Percentiles rank a stretch among this genome's conserved stretches.
Conservation (phyloP, 2,329 filamentous ascomycete species). For the Falciphora oryzae region DNA sequence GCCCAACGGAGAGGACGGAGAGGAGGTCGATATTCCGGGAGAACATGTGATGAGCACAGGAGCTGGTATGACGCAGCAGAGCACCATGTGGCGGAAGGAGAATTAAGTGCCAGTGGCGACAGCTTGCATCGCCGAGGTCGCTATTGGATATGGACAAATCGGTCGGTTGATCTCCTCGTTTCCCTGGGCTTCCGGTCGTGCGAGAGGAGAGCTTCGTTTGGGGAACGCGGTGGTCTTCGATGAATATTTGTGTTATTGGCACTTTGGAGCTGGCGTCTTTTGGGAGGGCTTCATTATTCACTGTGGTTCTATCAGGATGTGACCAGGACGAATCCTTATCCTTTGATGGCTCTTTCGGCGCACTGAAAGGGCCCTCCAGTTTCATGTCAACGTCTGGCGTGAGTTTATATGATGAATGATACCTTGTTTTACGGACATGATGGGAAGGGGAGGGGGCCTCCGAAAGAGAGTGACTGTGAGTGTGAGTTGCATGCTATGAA, state of each 20-base stretch:
- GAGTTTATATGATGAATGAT: no score
- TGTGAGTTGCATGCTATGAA: no score
- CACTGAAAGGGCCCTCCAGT: no score
- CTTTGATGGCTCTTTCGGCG: background rate
- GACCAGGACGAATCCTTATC: background rate
- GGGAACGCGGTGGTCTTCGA: background rate
- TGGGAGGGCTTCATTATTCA: background rate
- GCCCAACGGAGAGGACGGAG: constrained; percentile 62
- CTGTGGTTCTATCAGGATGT: background rate
- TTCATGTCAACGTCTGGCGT: no score
- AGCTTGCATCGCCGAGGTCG: background rate
- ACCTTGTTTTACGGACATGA: no score
- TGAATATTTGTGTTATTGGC: background rate
- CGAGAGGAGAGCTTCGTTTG: no score
- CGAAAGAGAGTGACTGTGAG: no score
- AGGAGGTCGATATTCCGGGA: constrained; percentile 66
- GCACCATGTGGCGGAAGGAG: no score
- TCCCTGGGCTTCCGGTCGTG: background rate
- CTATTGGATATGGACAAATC: background rate
- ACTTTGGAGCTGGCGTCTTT: background rate
- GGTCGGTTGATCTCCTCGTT: background rate
- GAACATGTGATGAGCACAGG: constrained; percentile 44
- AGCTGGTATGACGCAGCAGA: background rate
- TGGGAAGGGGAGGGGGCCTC: no score
- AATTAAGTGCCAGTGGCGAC: background rate